Evolutionary conservation across 2,329 filamentous ascomycete species (phyloP).

Genomic region (Penicillium sp.): DNA sequence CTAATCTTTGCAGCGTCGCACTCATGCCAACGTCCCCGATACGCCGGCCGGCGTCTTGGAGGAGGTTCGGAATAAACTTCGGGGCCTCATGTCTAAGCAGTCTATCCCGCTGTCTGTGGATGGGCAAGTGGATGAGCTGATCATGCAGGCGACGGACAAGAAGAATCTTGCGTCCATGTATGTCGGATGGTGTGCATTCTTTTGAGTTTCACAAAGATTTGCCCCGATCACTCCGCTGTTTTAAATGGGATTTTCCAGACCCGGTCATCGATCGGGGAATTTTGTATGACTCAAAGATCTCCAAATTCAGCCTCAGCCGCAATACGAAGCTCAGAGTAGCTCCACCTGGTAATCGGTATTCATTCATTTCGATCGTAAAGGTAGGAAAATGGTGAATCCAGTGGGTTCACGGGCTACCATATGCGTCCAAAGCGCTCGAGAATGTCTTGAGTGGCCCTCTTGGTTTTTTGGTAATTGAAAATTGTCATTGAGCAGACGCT

Average conservation of each 20-base stretch:
- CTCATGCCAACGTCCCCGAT: constrained; percentile 58
- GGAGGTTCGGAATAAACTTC: constrained; percentile 82
- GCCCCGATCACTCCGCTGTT: background rate
- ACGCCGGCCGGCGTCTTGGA: constrained; percentile 82
- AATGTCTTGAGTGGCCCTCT: background rate
- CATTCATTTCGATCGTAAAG: background rate
- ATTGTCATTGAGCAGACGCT: background rate
- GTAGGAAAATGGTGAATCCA: background rate
- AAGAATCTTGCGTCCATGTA: constrained; percentile 90
- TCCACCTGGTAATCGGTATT: background rate
- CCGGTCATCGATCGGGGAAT: background rate
- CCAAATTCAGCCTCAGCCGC: background rate
- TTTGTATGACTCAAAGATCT: background rate
- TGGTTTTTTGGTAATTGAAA: background rate
- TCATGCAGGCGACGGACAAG: constrained; percentile 79
- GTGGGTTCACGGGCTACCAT: background rate
- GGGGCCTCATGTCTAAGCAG: constrained; percentile 79
- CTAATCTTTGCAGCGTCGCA: constrained; percentile 47
- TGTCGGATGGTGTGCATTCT: constrained; percentile 85
- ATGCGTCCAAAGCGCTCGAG: background rate
- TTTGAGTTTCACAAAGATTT: constrained; percentile 44
- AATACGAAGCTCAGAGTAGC: too few species aligned
- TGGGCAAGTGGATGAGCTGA: constrained; percentile 94
- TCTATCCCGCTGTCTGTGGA: constrained; percentile 92
- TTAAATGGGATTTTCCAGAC: background rate